Conservation (phyloP, 257 asterid genomes). For the Pogostemon cablin region DNA sequence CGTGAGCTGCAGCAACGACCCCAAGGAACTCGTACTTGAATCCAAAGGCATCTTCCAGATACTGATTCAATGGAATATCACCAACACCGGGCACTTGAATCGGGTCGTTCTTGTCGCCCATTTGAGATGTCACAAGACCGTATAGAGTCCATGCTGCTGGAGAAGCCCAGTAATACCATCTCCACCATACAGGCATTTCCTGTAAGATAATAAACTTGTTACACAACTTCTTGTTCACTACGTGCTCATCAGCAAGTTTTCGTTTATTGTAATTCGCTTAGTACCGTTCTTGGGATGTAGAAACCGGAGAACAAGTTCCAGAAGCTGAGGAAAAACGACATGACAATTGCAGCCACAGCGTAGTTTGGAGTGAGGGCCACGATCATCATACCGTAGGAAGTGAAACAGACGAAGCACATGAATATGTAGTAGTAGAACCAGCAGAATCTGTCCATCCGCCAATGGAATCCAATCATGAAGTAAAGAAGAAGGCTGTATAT, state of each 20-base stretch:
- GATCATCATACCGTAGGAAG: constrained; percentile 67
- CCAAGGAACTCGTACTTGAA: constrained; percentile 70
- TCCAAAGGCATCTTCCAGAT: constrained; percentile 51
- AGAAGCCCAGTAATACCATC: constrained; percentile 75
- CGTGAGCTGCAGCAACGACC: constrained; percentile 64
- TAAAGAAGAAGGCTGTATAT: constrained; percentile 38
- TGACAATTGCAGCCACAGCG: constrained; percentile 56
- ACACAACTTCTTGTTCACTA: no score
- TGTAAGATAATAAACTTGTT: constrained; percentile 21
- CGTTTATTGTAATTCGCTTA: constrained; percentile 9
- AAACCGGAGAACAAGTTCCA: constrained; percentile 68
- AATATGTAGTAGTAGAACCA: constrained; percentile 62
- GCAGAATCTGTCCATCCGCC: constrained; percentile 52
- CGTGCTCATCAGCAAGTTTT: not conserved
- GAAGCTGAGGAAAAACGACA: constrained; percentile 49
- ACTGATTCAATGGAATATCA: constrained; percentile 43
- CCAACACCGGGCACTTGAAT: constrained; percentile 53
- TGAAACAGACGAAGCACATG: constrained; percentile 59
- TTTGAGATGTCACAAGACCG: constrained; percentile 60
- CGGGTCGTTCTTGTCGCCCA: constrained; percentile 45
- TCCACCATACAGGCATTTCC: constrained; percentile 81
- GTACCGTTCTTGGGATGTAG: constrained; percentile 67
- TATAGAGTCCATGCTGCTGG: constrained; percentile 77
- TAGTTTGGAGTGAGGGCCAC: constrained; percentile 61
- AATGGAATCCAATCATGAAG: constrained; percentile 54